phyloP scores from a whole-genome alignment of 306 rosid genomes.

The Bauhinia variegata region DNA sequence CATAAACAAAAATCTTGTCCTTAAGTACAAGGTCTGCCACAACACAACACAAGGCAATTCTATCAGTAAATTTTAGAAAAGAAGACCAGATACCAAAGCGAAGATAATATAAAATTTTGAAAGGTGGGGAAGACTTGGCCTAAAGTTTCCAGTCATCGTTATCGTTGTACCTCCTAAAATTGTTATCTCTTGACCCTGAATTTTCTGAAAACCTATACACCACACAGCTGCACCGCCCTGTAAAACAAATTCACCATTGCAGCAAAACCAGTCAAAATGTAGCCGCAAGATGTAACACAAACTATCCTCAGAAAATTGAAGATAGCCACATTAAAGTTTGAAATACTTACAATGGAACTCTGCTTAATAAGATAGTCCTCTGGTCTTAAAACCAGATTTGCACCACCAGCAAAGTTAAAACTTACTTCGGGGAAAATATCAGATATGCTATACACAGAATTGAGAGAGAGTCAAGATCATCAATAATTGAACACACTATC shows the following conservation, averaged over 20 bases:
- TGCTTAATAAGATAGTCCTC: slow-evolving; percentile 93
- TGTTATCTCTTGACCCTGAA: slow-evolving; percentile 75
- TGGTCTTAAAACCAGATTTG: slow-evolving; percentile 73
- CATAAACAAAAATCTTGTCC: slow-evolving; percentile 89
- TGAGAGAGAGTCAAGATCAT: slow-evolving; percentile 33
- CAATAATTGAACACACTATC: slow-evolving; percentile 3
- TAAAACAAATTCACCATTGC: slow-evolving; percentile 30
- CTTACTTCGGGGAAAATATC: slow-evolving; percentile 88
- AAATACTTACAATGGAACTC: slow-evolving; percentile 72
- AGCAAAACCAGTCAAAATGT: slow-evolving; percentile 9
- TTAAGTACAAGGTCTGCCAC: slow-evolving; percentile 88
- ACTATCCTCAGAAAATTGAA: slow-evolving; percentile 4
- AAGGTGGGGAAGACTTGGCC: background rate
- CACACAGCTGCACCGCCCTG: slow-evolving; percentile 79
- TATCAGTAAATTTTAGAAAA: slow-evolving; percentile 35
- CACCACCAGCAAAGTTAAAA: slow-evolving; percentile 86
- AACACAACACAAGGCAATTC: slow-evolving; percentile 22
- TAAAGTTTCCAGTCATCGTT: background rate
- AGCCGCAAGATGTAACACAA: slow-evolving; percentile 9
- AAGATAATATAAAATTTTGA: slow-evolving; percentile 1
- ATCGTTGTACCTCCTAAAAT: slow-evolving; percentile 87
- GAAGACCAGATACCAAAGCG: background rate
- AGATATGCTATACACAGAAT: slow-evolving; percentile 53
- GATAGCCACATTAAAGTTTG: slow-evolving; percentile 17
- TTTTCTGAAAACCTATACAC: slow-evolving; percentile 94